Evolutionary conservation across 768 basidiomycete species (phyloP), one percentile per base, ranked within the genome.

Genomic region (Xerocomus potaroensis): DNA sequence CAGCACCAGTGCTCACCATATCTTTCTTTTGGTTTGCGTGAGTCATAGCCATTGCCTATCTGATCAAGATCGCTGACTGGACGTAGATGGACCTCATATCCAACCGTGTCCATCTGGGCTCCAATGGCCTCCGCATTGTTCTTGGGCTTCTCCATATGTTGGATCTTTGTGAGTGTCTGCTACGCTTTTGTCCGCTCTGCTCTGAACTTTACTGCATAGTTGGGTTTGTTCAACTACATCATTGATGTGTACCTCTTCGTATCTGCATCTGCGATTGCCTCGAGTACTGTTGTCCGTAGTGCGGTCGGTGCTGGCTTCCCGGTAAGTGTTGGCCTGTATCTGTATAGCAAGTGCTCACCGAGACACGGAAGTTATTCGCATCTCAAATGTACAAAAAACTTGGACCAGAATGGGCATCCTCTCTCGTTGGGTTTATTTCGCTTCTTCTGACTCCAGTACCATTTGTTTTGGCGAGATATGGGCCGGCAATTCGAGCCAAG

Each of bases 21-120:
- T 73, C 78, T 4, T 78, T 83, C 62, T 84, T 86, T 63, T 82
- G 82, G 82, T 81, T 85, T 57, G 75, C 66, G 72, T 77, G 49
- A 57, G 72, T 66, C 8, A 2, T n/a, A n/a, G n/a, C n/a, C 35
- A 31, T 3, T 27, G 26, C 26, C n/a, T n/a, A n/a, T n/a, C 15
- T n/a, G n/a, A 21, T 22, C 19, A 19, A 42, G 7, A 41, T 32
- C 12, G 22, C 24, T 23, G 19, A 47, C 14, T 32, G 35, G 43
- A 19, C 21, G 40, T 38, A 79, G 80, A 23, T 83, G 81, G 81
- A 79, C 81, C 2, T 79, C 79, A 0, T 78, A 59, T 48, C 74
- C 79, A 9, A 67, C 62, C 33, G 69, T 81, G 45, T 71, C 72
- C 0, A 72, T 73, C 22, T 80, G 76, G 76, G 74, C 63, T 0